Evolutionary conservation across 805 yeast species (phyloP).

Genomic region (Ogataea salicorniae): DNA sequence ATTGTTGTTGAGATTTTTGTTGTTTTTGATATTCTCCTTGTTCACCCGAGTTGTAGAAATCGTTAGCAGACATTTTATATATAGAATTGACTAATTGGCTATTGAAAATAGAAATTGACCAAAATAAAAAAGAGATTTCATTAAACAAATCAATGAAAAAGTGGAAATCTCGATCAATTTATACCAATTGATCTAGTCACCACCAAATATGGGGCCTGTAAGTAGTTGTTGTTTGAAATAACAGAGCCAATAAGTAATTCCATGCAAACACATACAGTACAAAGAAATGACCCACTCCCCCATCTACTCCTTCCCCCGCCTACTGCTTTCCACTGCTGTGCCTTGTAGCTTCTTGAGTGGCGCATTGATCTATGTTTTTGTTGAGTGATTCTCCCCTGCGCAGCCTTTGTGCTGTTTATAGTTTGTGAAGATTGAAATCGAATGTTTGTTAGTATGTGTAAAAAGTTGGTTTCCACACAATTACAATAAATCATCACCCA

Average conservation of each 20-base stretch:
- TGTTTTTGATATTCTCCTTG: slow-evolving; percentile 32
- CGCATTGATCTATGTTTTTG: too few species aligned
- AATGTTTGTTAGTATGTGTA: too few species aligned
- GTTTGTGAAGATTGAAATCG: too few species aligned
- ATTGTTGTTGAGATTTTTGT: slow-evolving; percentile 22
- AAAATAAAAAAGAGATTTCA: background rate
- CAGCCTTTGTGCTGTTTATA: too few species aligned
- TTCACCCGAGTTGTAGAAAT: slow-evolving; percentile 43
- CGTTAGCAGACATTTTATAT: slow-evolving; percentile 50
- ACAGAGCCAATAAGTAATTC: background rate
- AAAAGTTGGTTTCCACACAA: too few species aligned
- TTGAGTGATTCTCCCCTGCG: too few species aligned
- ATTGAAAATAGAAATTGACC: background rate
- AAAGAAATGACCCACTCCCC: too few species aligned
- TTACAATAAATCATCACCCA: too few species aligned
- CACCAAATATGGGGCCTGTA: background rate
- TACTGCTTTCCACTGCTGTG: too few species aligned
- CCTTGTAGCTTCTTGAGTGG: too few species aligned
- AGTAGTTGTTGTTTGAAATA: too few species aligned
- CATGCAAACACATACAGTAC: background rate
- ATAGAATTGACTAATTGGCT: background rate
- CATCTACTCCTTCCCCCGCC: too few species aligned
- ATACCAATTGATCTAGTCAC: background rate
- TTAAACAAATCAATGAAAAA: background rate
- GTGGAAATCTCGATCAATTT: background rate